Conservation (phyloP, 768 basidiomycete genomes). For the Amanita pseudoporphyria region DNA sequence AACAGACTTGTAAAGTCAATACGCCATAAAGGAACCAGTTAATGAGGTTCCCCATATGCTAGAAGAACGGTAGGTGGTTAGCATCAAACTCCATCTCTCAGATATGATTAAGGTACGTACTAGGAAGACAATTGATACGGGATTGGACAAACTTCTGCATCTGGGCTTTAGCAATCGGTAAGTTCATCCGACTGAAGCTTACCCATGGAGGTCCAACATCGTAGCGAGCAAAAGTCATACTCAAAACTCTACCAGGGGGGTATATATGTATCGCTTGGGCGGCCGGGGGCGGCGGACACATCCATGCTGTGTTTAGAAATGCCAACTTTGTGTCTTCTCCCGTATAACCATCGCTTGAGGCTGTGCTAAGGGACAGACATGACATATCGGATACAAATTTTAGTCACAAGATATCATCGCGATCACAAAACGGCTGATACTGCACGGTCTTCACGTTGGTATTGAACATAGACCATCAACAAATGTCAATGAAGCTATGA, state of each 20-base stretch:
- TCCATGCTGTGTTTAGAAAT: too few species aligned
- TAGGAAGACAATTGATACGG: not conserved
- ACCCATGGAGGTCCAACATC: not conserved
- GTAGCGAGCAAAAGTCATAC: not conserved
- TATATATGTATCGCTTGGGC: not conserved
- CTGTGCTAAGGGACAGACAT: too few species aligned
- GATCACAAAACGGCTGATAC: too few species aligned
- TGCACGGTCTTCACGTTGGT: too few species aligned
- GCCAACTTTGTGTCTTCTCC: too few species aligned
- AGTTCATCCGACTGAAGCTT: not conserved
- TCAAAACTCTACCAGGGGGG: not conserved
- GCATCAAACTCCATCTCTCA: not conserved
- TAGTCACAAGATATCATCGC: too few species aligned
- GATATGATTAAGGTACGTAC: not conserved
- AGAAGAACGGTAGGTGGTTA: not conserved
- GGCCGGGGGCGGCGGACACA: too few species aligned
- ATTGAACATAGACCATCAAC: too few species aligned
- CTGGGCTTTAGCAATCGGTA: not conserved
- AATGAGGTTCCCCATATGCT: slow-evolving; percentile 12
- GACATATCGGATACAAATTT: too few species aligned
- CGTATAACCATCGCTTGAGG: too few species aligned
- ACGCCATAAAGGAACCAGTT: slow-evolving; percentile 13
- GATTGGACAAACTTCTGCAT: not conserved
- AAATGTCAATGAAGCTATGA: too few species aligned
- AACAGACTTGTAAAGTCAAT: slow-evolving; percentile 14